Conservation (phyloP, 192 early-diverging fungal species). For the Coemansia sp. region DNA sequence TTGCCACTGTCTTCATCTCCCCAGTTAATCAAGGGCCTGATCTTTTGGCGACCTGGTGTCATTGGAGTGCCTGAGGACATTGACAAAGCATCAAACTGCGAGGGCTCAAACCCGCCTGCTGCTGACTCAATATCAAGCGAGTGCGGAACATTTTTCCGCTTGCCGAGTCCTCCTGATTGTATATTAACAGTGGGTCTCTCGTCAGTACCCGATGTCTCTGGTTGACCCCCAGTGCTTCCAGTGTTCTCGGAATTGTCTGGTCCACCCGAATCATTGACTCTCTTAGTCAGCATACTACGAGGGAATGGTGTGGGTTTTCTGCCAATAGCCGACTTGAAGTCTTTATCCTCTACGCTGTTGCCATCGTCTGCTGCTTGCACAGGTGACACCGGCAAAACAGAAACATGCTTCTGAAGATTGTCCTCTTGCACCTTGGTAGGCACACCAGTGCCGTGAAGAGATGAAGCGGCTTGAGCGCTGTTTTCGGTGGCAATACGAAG, state of each 20-base stretch:
- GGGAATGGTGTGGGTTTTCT: constrained; percentile 46
- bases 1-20: constrained; percentile 27
- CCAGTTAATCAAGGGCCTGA: constrained; percentile 36
- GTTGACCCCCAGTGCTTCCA: not conserved
- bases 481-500: constrained; percentile 42
- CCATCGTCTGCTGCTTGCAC: not conserved
- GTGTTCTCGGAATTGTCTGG: not conserved
- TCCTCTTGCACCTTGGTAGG: not conserved
- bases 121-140: constrained; percentile 17
- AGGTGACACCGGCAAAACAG: not conserved
- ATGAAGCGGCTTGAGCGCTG: constrained; percentile 26
- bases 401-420: not conserved
- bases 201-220: not conserved
- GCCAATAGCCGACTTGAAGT: constrained; percentile 30
- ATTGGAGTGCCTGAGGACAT: constrained; percentile 12
- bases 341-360: not conserved
- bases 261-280: not conserved
- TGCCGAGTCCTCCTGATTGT: not conserved
- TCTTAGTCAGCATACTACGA: constrained; percentile 10
- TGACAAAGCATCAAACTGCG: constrained; percentile 21
- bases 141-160: not conserved
- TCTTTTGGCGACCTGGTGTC: constrained; percentile 33
- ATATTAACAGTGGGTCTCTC: not conserved
- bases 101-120: constrained; percentile 13
- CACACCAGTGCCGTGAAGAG: not conserved